Conservation (phyloP, 75 land plant species). For the Larix kaempferi region DNA sequence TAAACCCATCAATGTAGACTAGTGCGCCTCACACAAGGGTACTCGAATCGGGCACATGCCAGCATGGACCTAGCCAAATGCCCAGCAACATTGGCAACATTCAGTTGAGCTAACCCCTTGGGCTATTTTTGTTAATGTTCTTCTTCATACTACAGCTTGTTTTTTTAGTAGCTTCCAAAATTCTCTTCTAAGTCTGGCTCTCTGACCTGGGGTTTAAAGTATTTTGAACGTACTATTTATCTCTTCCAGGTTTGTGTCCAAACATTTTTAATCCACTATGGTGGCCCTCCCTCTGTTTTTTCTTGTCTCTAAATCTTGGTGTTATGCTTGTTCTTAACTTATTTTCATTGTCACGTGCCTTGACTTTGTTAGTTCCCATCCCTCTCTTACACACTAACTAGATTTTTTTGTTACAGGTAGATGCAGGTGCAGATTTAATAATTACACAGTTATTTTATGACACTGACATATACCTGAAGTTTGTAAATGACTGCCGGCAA, state of each 20-base stretch:
- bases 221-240: neutral
- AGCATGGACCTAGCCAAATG: too few species aligned
- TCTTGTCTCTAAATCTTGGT: neutral
- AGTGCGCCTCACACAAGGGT: too few species aligned
- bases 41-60: too few species aligned
- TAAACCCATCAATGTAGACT: too few species aligned
- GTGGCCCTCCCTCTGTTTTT: neutral
- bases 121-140: neutral
- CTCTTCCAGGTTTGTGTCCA: neutral
- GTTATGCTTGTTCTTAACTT: neutral
- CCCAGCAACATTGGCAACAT: too few species aligned
- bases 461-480: slow-evolving; percentile 84
- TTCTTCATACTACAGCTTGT: neutral
- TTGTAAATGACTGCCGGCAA: slow-evolving; percentile 92
- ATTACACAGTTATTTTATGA: slow-evolving; percentile 96
- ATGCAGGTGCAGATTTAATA: slow-evolving; percentile 93
- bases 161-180: neutral
- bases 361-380: neutral
- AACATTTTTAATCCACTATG: neutral
- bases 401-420: slow-evolving; percentile 48
- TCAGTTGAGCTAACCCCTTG: too few species aligned
- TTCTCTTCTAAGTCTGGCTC: neutral
- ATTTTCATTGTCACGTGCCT: neutral
- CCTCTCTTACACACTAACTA: neutral
- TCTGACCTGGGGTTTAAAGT: neutral